Percentiles rank a stretch among this genome's conserved stretches.
Conservation (phyloP, 176 grass and related monocot species). For the Carex kokanica region DNA sequence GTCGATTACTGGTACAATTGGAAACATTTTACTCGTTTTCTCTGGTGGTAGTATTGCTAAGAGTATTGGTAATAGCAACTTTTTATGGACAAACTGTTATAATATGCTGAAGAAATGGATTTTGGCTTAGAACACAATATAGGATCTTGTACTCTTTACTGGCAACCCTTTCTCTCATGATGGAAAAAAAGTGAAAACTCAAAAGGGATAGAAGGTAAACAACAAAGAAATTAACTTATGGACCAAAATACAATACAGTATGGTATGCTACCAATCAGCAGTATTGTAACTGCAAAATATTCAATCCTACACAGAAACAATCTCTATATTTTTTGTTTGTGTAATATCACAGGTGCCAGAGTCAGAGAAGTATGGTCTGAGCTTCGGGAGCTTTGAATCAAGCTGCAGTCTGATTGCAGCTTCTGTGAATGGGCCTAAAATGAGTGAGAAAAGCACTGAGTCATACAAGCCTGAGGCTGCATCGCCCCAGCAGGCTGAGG, state of each 20-base stretch:
- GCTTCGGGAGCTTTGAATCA: conserved; percentile 78
- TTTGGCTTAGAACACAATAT: neutral
- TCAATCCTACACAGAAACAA: neutral
- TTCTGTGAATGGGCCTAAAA: conserved; percentile 35
- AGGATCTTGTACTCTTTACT: neutral
- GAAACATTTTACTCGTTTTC: neutral
- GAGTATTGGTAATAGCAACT: neutral
- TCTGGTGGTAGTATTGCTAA: neutral
- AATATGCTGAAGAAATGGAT: neutral
- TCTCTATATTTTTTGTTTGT: neutral
- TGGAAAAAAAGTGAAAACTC: neutral
- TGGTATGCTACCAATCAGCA: conserved; percentile 5
- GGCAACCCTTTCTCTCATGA: neutral
- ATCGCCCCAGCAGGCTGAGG: conserved; percentile 30
- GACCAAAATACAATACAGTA: neutral
- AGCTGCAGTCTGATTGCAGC: conserved; percentile 41
- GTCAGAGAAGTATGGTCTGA: conserved; percentile 73
- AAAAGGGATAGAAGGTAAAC: neutral
- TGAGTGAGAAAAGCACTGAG: conserved; percentile 36
- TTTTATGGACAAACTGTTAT: neutral
- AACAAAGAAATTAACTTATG: neutral
- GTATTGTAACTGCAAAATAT: conserved; percentile 1
- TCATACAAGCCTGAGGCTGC: conserved; percentile 1
- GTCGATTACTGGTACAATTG: neutral
- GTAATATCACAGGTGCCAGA: conserved; percentile 40